A percentile compares a stretch with the other conserved stretches of the same genome.
Evolutionary conservation across 192 early-diverging fungal species (phyloP).

Genomic region (Podila verticillata): DNA sequence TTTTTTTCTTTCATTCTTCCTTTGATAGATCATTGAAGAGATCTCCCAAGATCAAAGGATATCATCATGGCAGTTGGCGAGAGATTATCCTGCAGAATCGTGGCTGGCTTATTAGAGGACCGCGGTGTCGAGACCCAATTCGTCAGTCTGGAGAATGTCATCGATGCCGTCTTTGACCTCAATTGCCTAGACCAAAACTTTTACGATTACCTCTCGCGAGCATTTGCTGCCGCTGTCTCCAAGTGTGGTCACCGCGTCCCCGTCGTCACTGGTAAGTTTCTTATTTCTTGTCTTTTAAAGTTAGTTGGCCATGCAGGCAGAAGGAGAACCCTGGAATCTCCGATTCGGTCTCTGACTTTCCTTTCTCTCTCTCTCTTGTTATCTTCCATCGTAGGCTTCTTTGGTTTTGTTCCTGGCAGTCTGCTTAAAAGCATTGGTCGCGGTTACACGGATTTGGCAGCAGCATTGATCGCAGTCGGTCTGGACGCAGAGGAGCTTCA

Average conservation of each 20-base stretch:
- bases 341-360: neutral
- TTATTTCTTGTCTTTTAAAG: neutral
- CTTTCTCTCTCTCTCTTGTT: neutral
- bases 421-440: conserved; percentile 92
- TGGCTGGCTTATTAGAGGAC: conserved; percentile 83
- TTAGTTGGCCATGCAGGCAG: too few species aligned
- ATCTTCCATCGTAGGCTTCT: conserved; percentile 71
- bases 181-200: conserved; percentile 91
- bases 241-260: conserved; percentile 77
- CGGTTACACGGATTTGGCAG: conserved; percentile 98
- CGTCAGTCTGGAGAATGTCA: conserved; percentile 88
- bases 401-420: conserved; percentile 97
- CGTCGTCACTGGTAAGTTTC: conserved; percentile 82
- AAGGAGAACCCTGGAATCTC: too few species aligned
- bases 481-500: conserved; percentile 91
- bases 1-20: neutral
- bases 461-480: conserved; percentile 93
- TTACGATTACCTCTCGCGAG: conserved; percentile 89
- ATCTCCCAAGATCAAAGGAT: conserved; percentile 97
- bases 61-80: conserved; percentile 95
- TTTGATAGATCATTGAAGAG: conserved; percentile 85
- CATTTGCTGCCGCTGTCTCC: conserved; percentile 68
- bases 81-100: conserved; percentile 91
- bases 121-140: conserved; percentile 86
- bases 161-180: conserved; percentile 83